A percentile compares a stretch with the other conserved stretches of the same genome.
Conservation (phyloP, 2,329 filamentous ascomycete species). For the Cordyceps cicadae region DNA sequence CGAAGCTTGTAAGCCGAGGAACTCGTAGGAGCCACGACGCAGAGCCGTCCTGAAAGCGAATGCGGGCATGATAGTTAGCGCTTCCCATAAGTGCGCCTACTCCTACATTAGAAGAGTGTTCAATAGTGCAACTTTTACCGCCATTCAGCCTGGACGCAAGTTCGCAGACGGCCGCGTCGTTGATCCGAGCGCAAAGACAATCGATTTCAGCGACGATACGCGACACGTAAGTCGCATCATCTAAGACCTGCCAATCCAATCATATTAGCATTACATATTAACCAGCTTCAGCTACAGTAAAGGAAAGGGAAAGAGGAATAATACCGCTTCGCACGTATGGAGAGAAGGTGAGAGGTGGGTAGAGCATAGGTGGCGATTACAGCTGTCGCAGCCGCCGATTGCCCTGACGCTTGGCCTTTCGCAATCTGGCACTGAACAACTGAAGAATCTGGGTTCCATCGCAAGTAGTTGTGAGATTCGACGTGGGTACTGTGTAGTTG, state of each 20-base stretch:
- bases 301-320: neutral
- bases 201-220: constrained; percentile 11
- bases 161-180: constrained; percentile 14
- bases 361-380: constrained; percentile 10
- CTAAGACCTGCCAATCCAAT: neutral
- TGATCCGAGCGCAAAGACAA: constrained; percentile 13
- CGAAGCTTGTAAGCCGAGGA: constrained; percentile 14
- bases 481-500: too few relatives aligned
- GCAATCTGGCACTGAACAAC: constrained; percentile 9
- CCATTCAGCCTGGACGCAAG: constrained; percentile 14
- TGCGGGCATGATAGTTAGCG: constrained; percentile 23
- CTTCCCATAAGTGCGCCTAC: constrained; percentile 18
- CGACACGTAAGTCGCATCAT: neutral
- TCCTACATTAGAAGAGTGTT: constrained; percentile 12
- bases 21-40: constrained; percentile 21
- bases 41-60: constrained; percentile 21
- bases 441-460: constrained; percentile 11
- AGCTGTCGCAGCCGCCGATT: constrained; percentile 12
- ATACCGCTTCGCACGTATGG: constrained; percentile 3
- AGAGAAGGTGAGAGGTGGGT: neutral
- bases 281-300: neutral
- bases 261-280: neutral
- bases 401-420: constrained; percentile 8
- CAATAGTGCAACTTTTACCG: constrained; percentile 12
- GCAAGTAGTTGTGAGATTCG: neutral